Base-by-base conservation (phyloP, 495 filamentous ascomycete species). In the Penicillium verhagenii region DNA sequence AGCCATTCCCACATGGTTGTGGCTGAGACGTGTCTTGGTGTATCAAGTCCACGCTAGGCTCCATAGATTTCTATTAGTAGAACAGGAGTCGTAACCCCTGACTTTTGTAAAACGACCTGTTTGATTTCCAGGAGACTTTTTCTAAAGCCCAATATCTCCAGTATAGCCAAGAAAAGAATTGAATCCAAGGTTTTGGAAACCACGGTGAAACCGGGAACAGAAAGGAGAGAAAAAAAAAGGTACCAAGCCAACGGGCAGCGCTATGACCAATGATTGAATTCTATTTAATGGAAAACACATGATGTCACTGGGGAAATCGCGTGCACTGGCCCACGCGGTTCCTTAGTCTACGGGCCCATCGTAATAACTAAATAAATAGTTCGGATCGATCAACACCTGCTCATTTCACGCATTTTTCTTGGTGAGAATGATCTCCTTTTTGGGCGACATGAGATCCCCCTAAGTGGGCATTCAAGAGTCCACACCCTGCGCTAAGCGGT, bases 31-130 rank as follows among this genome's bases (percentile, higher is more conserved):
- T 58, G 52, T 54, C 47, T 63, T 53, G 51, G 47, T 60, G 60
- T 63, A 64, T 66, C 60, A 61, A 51, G 43, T 53, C 18, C 54
- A 33, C 60, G 54, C 64, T 66, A 64, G 64, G 49, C 60, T 59
- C 63, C 63, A 60, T 60, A 58, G 55, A 10, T 31, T 66, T 53
- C 60, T 66, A 66, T 64, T 66, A 64, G 64, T 64, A 64, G 64
- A 60, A 66, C 57, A 53, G 46, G 45, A 39, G 50, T 29, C 26
- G n/a, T 43, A 37, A n/a, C 54, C 58, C 58, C 58, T 53, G 37
- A 53, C 24, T 10, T 35, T 33, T 23, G 18, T 13, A 33, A 28
- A 16, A 14, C 29, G 37, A 21, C 37, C n/a, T n/a, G n/a, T n/a
- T n/a, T n/a, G n/a, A n/a, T n/a, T n/a, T n/a, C n/a, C n/a, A n/a